phyloP scores from a whole-genome alignment of 1,139 yeast species.

The Spencermartinsiella ligniputridi region DNA sequence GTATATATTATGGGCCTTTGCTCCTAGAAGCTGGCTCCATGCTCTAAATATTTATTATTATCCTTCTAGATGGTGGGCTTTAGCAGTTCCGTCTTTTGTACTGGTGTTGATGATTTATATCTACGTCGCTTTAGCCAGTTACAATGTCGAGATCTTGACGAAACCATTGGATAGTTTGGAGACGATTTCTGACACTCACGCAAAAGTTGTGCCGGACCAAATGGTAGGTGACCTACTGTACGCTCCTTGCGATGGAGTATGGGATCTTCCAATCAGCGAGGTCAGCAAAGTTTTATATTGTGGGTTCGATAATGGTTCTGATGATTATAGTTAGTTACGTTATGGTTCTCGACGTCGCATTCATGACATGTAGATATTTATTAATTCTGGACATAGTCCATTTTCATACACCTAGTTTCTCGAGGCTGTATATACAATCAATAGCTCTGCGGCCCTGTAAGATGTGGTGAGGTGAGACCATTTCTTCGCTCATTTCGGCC shows the following conservation, averaged over 20 bases:
- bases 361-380: too few relatives aligned
- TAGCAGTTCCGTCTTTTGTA: constrained; percentile 66
- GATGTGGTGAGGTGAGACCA: constrained; percentile 16
- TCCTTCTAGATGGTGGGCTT: constrained; percentile 86
- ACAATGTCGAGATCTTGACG: constrained; percentile 71
- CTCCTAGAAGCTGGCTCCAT: constrained; percentile 54
- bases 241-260: constrained; percentile 70
- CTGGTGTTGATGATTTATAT: constrained; percentile 66
- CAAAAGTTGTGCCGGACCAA: constrained; percentile 43
- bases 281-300: constrained; percentile 68
- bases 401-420: too few relatives aligned
- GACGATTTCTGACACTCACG: constrained; percentile 64
- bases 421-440: constrained; percentile 8
- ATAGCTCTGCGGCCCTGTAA: constrained; percentile 17
- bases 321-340: too few relatives aligned
- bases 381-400: too few relatives aligned
- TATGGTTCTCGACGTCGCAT: too few relatives aligned
- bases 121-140: constrained; percentile 64
- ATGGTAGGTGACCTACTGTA: constrained; percentile 36
- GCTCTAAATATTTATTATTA: constrained; percentile 60
- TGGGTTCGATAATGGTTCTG: too few relatives aligned
- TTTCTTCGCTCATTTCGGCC: constrained; percentile 34
- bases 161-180: constrained; percentile 53
- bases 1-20: constrained; percentile 66
- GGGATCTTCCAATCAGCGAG: constrained; percentile 71